Percentiles rank a stretch among this genome's conserved stretches.
Evolutionary conservation across 768 basidiomycete genomes (phyloP).

Genomic region (Scleroderma bovista): DNA sequence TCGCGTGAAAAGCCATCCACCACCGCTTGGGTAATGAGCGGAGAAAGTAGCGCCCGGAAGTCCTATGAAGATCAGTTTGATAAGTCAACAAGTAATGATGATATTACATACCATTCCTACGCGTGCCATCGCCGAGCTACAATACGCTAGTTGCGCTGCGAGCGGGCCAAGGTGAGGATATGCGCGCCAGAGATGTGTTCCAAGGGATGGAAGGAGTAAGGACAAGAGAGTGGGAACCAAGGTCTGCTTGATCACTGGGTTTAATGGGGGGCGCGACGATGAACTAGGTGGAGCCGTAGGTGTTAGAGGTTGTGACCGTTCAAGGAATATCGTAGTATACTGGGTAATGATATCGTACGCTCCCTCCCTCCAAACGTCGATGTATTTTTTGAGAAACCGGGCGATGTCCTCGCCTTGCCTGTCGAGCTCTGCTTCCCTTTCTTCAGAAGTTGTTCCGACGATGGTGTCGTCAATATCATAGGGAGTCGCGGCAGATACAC

Average conservation of each 20-base stretch:
- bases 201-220: conserved; percentile 64
- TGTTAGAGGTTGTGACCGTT: conserved; percentile 37
- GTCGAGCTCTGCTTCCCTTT: conserved; percentile 43
- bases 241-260: conserved; percentile 25
- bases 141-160: conserved; percentile 94
- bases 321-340: conserved; percentile 84
- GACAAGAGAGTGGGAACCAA: conserved; percentile 28
- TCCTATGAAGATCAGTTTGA: conserved; percentile 29
- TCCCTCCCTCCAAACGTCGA: conserved; percentile 88
- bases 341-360: conserved; percentile 91
- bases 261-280: conserved; percentile 13
- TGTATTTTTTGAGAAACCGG: conserved; percentile 76
- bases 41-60: conserved; percentile 65
- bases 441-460: conserved; percentile 18
- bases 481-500: conserved; percentile 27
- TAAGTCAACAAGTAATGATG: not conserved
- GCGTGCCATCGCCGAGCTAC: conserved; percentile 86
- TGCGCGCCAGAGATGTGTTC: conserved; percentile 53
- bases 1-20: conserved; percentile 49
- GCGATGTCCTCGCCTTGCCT: conserved; percentile 67
- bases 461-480: conserved; percentile 9
- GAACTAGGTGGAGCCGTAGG: conserved; percentile 15
- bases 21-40: conserved; percentile 65
- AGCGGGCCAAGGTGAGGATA: conserved; percentile 66
- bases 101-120: conserved; percentile 61